These are phyloP conservation scores for Trichoderma afroharzianum DNA, from an alignment of 2,329 filamentous ascomycete genomes.

Conservation along the genomic window DNA sequence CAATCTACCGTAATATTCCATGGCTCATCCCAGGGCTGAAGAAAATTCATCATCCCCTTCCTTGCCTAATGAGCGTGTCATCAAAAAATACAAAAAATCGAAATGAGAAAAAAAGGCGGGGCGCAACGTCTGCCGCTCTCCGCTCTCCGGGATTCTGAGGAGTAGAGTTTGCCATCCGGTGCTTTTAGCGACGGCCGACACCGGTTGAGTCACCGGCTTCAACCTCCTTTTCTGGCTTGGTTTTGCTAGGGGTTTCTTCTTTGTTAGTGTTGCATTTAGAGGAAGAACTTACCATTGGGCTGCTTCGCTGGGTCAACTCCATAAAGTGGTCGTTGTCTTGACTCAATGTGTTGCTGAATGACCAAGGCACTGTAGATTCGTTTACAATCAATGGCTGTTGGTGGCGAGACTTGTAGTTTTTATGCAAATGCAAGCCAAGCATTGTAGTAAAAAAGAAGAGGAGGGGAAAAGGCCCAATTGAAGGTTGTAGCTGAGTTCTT, in stretches of 20 bases:
- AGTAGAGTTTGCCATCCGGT: not conserved
- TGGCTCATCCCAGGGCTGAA: not conserved
- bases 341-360: not conserved
- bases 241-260: not conserved
- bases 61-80: not conserved
- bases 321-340: not conserved
- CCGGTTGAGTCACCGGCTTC: not conserved
- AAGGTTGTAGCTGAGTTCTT: not conserved
- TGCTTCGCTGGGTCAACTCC: not conserved
- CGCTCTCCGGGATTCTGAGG: not conserved
- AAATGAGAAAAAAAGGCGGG: not conserved
- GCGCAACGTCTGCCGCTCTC: not conserved
- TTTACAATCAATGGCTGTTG: not conserved
- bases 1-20: not conserved
- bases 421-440: no score
- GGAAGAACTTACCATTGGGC: not conserved
- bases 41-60: not conserved
- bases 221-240: not conserved
- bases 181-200: not conserved
- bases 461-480: not conserved
- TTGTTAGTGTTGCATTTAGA: not conserved
- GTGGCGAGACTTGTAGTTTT: not conserved
- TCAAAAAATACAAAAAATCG: conserved; percentile 1
- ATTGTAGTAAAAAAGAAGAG: not conserved
- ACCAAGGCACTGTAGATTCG: not conserved